A percentile compares a stretch with the other conserved stretches of the same genome.
Evolutionary conservation across 148 eudicot genomes (phyloP).

Genomic region (Cornus kousa): DNA sequence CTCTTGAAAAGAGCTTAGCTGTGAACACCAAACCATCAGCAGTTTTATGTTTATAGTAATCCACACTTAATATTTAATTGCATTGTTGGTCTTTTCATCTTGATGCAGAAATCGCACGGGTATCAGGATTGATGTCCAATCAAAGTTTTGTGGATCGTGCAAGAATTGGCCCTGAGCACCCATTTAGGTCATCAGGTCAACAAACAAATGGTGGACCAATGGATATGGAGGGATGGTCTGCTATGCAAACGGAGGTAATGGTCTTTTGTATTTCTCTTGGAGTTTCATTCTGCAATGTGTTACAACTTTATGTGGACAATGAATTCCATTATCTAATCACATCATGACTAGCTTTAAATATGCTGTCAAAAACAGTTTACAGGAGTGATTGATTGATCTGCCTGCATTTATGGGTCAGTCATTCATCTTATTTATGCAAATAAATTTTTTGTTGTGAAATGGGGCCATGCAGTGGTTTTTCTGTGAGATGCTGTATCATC

Average conservation of each 20-base stretch:
- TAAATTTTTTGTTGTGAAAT: background rate
- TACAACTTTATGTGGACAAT: background rate
- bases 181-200: slow-evolving; percentile 28
- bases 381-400: background rate
- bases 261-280: background rate
- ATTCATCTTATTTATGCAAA: background rate
- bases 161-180: slow-evolving; percentile 35
- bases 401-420: background rate
- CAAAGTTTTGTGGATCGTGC: slow-evolving; percentile 30
- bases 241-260: slow-evolving; percentile 37
- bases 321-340: background rate
- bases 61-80: background rate
- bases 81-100: slow-evolving; percentile 1
- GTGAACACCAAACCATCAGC: background rate
- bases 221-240: slow-evolving; percentile 31
- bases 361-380: background rate
- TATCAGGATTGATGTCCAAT: slow-evolving; percentile 27
- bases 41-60: background rate
- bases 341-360: background rate
- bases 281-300: background rate
- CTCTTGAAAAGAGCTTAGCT: background rate
- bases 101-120: slow-evolving; percentile 44
- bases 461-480: background rate
- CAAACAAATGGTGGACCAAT: slow-evolving; percentile 35
- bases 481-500: background rate